Conservation (phyloP, 2,329 filamentous ascomycete genomes). For the Fusarium oligoseptatum region DNA sequence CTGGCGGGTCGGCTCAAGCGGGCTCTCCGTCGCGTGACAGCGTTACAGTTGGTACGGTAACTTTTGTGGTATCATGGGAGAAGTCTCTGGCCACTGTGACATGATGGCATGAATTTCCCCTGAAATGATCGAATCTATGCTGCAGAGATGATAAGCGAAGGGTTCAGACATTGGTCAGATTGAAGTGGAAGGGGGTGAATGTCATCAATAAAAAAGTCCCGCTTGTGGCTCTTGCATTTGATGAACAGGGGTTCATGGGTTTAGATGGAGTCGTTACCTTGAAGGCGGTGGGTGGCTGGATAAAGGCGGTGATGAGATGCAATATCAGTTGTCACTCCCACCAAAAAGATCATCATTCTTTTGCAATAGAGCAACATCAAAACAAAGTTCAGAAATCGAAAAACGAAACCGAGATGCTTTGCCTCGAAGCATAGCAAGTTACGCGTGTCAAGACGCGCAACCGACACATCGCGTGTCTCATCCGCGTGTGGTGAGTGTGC, state of each 20-base stretch:
- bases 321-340: neutral
- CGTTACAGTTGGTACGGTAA: conserved; percentile 1
- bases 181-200: conserved; percentile 16
- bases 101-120: conserved; percentile 18
- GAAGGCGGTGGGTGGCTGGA: conserved; percentile 13
- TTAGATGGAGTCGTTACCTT: conserved; percentile 23
- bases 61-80: neutral
- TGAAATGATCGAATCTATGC: conserved; percentile 13
- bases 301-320: conserved; percentile 30
- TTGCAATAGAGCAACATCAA: neutral
- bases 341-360: neutral
- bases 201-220: conserved; percentile 1
- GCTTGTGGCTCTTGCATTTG: conserved; percentile 14
- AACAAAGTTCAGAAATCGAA: conserved; percentile 1
- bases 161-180: conserved; percentile 13
- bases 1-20: conserved; percentile 24
- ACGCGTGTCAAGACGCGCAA: conserved; percentile 34
- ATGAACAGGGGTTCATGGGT: conserved; percentile 35
- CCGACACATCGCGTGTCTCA: conserved; percentile 16
- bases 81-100: neutral
- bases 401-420: conserved; percentile 11
- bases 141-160: conserved; percentile 9
- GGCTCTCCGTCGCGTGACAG: conserved; percentile 26
- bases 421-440: neutral
- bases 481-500: conserved; percentile 8